Evolutionary conservation across 2,329 filamentous ascomycete species (phyloP), one percentile per base, ranked within the genome.

Genomic region (Fusarium veterinarium): DNA sequence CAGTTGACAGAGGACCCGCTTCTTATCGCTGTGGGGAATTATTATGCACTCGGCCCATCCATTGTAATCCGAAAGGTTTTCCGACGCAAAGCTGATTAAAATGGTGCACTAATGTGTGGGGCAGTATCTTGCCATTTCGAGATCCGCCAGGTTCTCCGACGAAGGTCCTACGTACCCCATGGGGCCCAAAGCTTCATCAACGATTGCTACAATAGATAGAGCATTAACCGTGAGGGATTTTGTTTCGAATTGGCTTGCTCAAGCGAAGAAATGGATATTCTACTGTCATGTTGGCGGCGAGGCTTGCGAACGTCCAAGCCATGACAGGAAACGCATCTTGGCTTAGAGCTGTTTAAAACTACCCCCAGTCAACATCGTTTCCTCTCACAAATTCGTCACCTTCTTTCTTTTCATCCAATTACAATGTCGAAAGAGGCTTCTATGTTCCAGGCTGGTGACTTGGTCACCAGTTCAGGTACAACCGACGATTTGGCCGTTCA

Each of bases 361-460:
- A 37, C 41, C 6, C 40, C 41, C 8, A 28, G n/a, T 45, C 6
- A 45, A 37, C 23, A 9, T 37, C 12, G 3, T 37, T 37, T n/a
- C 17, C 11, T 30, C 13, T 37, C 12, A 20, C 19, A 30, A 13
- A 16, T n/a, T 37, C 23, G 10, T 53, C 25, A 23, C 37, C 20
- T 25, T 37, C 7, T 30, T 46, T 13, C 19, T 19, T 20, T 11
- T 2, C 23, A 38, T 23, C 42, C 31, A 38, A 19, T 42, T 8
- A n/a, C 16, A 10, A 52, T 52, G 57, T 33, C 16, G 1, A 35
- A 52, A 20, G 57, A 42, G 57, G 35, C 57, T 28, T 52, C n/a
- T 11, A 60, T 60, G 45, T 60, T 60, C 30, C 46, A 51, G 28
- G 45, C 57, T 35, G 57, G 37, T 52, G 57, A 60, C n/a, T 35